Percentiles rank a stretch among this genome's conserved stretches.
Evolutionary conservation across 768 basidiomycete genomes (phyloP).

Genomic region (Kwoniella sp.): DNA sequence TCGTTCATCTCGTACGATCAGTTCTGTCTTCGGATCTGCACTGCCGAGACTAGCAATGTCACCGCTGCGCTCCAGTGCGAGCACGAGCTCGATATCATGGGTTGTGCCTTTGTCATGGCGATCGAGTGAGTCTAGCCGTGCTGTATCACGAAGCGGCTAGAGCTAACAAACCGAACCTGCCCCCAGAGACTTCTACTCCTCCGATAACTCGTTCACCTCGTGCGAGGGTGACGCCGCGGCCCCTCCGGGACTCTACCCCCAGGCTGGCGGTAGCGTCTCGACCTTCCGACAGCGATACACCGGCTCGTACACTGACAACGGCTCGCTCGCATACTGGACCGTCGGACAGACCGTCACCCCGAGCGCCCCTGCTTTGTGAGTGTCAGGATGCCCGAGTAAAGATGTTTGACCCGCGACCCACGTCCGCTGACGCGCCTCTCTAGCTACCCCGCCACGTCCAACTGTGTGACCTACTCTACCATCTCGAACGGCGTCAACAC

Average conservation of each 20-base stretch:
- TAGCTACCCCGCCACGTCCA: constrained; percentile 49
- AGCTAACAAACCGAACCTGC: constrained; percentile 16
- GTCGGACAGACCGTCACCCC: constrained; percentile 50
- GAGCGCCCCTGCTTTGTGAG: constrained; percentile 28
- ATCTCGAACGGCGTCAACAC: constrained; percentile 45
- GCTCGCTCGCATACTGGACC: constrained; percentile 33
- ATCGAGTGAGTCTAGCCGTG: constrained; percentile 34
- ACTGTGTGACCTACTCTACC: constrained; percentile 50
- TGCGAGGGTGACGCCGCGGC: constrained; percentile 53
- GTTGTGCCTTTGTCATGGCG: constrained; percentile 49
- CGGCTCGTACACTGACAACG: constrained; percentile 42
- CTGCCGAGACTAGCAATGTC: constrained; percentile 51
- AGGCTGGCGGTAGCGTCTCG: constrained; percentile 38
- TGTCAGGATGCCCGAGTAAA: no score
- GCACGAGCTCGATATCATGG: constrained; percentile 50
- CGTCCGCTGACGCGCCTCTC: neutral
- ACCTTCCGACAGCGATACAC: constrained; percentile 51
- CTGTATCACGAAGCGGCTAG: neutral
- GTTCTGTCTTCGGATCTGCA: constrained; percentile 54
- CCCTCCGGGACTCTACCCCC: constrained; percentile 52
- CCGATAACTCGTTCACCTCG: constrained; percentile 51
- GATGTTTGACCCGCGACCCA: no score
- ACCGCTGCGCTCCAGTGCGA: constrained; percentile 49
- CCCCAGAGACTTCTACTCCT: constrained; percentile 34
- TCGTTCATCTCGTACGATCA: constrained; percentile 52